These are phyloP conservation scores for Pythium oligandrum DNA, from an alignment of 352 stramenopile species.

Conservation along the genomic window DNA sequence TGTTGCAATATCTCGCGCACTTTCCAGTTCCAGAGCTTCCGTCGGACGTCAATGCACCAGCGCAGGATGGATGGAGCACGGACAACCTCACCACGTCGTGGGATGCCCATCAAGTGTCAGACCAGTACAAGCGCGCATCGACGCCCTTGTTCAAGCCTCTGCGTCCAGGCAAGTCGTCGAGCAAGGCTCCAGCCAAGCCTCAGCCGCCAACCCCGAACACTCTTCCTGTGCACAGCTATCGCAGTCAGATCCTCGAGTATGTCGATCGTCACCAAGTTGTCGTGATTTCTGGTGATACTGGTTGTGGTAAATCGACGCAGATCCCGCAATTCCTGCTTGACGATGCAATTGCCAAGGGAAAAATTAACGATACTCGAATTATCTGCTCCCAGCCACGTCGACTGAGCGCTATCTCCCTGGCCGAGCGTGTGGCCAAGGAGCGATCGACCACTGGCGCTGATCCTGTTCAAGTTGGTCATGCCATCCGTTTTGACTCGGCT, in stretches of 20 bases:
- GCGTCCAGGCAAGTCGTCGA: conserved; percentile 2
- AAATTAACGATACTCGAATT: conserved; percentile 60
- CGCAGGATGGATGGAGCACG: conserved; percentile 7
- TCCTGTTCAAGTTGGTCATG: conserved; percentile 85
- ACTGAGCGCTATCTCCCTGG: conserved; percentile 89
- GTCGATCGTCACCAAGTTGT: conserved; percentile 83
- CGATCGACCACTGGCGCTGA: conserved; percentile 41
- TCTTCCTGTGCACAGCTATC: conserved; percentile 58
- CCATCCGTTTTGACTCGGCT: conserved; percentile 88
- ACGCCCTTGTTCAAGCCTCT: conserved; percentile 42
- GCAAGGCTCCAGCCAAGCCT: background rate
- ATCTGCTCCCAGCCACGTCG: conserved; percentile 92
- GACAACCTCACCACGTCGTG: conserved; percentile 22
- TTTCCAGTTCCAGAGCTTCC: conserved; percentile 23
- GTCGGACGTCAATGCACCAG: background rate
- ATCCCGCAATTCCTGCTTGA: conserved; percentile 93
- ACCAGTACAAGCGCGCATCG: conserved; percentile 4
- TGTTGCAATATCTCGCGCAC: conserved; percentile 38
- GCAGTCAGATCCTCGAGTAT: conserved; percentile 58
- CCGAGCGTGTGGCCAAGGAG: conserved; percentile 84
- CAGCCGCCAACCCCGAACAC: conserved; percentile 18
- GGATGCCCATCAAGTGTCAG: conserved; percentile 15
- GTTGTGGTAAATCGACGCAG: conserved; percentile 92
- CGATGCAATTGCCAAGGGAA: conserved; percentile 60
- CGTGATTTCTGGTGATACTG: conserved; percentile 92